phyloP scores from a whole-genome alignment of 1,139 yeast species.

The Pichia sp. region DNA sequence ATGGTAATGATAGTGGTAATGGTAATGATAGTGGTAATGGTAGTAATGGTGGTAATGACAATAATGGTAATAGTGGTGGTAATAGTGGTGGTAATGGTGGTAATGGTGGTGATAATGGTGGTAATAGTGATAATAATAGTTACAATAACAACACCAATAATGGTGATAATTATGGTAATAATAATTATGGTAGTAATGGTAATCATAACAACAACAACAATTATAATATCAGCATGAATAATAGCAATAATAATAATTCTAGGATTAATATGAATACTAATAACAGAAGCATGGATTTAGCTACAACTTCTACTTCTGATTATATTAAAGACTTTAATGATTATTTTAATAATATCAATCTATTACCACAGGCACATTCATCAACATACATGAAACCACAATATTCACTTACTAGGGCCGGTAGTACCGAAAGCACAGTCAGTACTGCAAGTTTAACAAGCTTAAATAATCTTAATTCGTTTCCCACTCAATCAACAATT shows the following conservation, averaged over 20 bases:
- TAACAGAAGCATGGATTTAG: too few species aligned
- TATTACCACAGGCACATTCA: background rate
- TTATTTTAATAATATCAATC: background rate
- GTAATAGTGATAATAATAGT: too few species aligned
- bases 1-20: background rate
- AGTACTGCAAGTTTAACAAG: constrained; percentile 1
- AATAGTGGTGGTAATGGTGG: background rate
- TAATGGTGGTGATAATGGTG: too few species aligned
- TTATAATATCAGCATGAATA: too few species aligned
- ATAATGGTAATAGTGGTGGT: too few species aligned
- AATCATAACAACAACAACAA: background rate
- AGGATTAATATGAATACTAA: too few species aligned
- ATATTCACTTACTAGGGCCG: background rate
- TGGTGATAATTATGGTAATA: background rate
- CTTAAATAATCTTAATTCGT: background rate
- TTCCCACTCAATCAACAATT: background rate
- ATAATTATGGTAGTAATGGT: background rate
- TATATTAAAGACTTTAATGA: too few species aligned
- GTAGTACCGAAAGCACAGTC: constrained; percentile 1
- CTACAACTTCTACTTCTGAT: too few species aligned
- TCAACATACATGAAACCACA: background rate
- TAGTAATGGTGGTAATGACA: background rate
- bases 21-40: too few species aligned
- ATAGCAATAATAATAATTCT: too few species aligned
- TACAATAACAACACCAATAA: too few species aligned